Base-by-base conservation (phyloP, 1,284 basidiomycete genomes). In the Clitocybe nebularis region DNA sequence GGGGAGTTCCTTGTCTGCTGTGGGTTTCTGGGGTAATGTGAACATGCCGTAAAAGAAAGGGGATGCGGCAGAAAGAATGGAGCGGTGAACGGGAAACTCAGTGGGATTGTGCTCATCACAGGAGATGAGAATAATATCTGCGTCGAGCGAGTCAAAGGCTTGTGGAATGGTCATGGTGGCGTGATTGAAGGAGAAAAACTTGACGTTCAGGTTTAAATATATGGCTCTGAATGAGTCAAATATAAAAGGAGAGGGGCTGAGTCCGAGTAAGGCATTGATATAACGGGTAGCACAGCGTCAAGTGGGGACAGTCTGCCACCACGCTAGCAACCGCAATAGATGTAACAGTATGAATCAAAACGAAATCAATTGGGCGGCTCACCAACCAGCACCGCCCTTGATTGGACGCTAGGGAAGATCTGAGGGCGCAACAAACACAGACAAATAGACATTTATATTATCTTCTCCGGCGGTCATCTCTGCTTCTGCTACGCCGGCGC, bases 41-140 rank as follows among this genome's bases (percentile, higher is more conserved):
- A 87, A 81, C 79, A 88, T 79, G 43, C 79, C 72, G 38, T 62
- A 59, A 60, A 87, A 88, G 63, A 88, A 81, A 1, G 78, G 71
- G 1, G 84, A 87, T 0, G 80, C 76, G 5, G 68, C 66, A 8
- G 74, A 62, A 39, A 88, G 72, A 46, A 87, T 72, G 56, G 69
- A 74, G 49, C 68, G 67, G 59, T 86, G 83, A n/a, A 79, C 74
- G 34, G 63, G 68, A 54, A 85, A 84, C 49, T 77, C 69, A 39
- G 69, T 62, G 3, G 60, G 56, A 16, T 68, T 63, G 26, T 72
- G 67, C 17, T 52, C 46, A 25, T 71, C 72, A 26, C 60, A 58
- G 1, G 79, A 72, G 24, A 77, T 65, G 45, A 84, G 67, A 44
- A 79, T 57, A 46, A 79, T 50, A 54, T 84, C 81, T 10, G 79